These are phyloP conservation scores for Furcasterigmium furcatum DNA, from an alignment of 2,329 filamentous ascomycete species.

Conservation along the genomic window DNA sequence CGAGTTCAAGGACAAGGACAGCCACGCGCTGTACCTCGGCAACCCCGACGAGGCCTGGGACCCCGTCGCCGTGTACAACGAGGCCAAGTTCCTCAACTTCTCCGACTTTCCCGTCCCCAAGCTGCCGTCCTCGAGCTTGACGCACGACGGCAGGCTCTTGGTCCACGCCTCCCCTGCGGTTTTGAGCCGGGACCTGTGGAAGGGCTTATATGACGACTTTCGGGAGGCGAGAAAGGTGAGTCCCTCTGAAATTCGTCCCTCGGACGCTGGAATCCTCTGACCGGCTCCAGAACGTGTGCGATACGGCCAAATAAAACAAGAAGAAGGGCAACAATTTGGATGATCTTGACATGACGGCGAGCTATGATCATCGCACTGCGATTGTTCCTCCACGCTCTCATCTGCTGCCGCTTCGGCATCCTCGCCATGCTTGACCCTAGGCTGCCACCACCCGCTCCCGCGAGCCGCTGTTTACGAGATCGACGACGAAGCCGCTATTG, in stretches of 20 bases:
- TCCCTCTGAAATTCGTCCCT: background rate
- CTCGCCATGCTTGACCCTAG: too few relatives aligned
- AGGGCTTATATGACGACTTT: slow-evolving; percentile 12
- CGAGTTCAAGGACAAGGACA: slow-evolving; percentile 50
- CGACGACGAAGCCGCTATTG: too few relatives aligned
- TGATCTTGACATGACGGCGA: too few relatives aligned
- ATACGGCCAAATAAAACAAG: too few relatives aligned
- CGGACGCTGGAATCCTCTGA: background rate
- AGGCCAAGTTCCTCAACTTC: slow-evolving; percentile 55
- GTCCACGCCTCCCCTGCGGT: slow-evolving; percentile 8
- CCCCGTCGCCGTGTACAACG: slow-evolving; percentile 42
- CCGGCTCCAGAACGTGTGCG: background rate
- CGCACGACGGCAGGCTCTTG: background rate
- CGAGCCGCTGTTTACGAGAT: too few relatives aligned
- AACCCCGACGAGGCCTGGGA: slow-evolving; percentile 50
- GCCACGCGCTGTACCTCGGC: slow-evolving; percentile 40
- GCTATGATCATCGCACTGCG: too few relatives aligned
- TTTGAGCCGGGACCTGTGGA: slow-evolving; percentile 13
- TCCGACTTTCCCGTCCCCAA: slow-evolving; percentile 17
- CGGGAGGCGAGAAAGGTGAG: slow-evolving; percentile 7
- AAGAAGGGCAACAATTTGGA: too few relatives aligned
- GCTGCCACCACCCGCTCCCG: too few relatives aligned
- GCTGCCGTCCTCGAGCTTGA: slow-evolving; percentile 7
- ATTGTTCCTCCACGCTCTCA: too few relatives aligned
- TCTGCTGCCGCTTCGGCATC: too few relatives aligned